Evolutionary conservation across 805 yeast species (phyloP), one percentile per base, ranked within the genome.

Genomic region (Teunomyces atbi): DNA sequence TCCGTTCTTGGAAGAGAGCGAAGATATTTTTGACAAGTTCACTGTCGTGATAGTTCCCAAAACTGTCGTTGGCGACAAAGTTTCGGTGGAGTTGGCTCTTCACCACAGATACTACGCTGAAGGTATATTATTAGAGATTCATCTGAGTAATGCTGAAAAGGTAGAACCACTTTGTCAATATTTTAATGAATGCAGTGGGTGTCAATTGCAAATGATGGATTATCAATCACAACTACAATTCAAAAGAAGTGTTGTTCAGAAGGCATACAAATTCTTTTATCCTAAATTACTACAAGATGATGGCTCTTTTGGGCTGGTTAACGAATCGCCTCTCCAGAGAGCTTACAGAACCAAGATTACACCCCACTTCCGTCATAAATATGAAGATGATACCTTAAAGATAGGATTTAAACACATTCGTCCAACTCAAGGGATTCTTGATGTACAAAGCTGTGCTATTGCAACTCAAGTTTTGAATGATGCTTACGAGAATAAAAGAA

Each of bases 161-260:
- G 33, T 35, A 23, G 20, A 30, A 4, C 34, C 52, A 2, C 47
- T 58, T 4, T 74, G 78, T 47, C 51, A 56, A 7, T 62, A 69
- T 34, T 74, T 74, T 47, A 51, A 61, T 7, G 51, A 47, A 26
- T 74, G 78, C 45, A 53, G 60, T 39, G 78, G 78, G 1, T 74
- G 78, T 49, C 73, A 72, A 42, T 58, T 68, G 16, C 78, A 74
- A 46, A 70, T 69, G 75, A 26, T 73, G 13, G 46, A 57, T 4
- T 68, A 73, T 44, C 66, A 66, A 3, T 60, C 64, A n/a, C 78
- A 74, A 48, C 56, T 73, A 16, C 42, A 48, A 2, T 61, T 60
- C 43, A 74, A 74, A 47, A 55, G 56, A 39, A 41, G 45, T 5
- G 53, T 62, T 1, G 65, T 74, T 15, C 37, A 54, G 12, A 62